Evolutionary conservation across 495 filamentous ascomycete genomes (phyloP).

Genomic region (Neurospora sp.): DNA sequence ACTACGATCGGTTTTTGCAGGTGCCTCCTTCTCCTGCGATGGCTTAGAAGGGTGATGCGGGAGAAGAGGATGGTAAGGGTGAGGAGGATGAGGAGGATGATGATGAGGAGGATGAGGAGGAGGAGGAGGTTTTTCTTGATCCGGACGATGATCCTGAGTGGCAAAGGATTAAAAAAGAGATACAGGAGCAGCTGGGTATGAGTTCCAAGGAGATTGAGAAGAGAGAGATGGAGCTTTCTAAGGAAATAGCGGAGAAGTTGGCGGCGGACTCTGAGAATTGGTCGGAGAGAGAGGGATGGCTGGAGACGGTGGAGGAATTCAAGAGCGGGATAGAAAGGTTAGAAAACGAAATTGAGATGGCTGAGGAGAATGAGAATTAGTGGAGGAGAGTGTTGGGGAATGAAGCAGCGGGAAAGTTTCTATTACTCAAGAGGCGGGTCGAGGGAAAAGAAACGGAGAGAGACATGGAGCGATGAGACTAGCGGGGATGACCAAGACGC

Average conservation of each 20-base stretch:
- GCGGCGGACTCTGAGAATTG: neutral
- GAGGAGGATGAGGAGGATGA: neutral
- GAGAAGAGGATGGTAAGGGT: neutral
- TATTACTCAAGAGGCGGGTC: neutral
- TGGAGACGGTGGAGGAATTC: neutral
- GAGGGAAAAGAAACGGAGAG: neutral
- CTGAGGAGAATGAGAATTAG: neutral
- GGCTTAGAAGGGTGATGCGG: neutral
- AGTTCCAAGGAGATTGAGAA: neutral
- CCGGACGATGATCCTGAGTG: neutral
- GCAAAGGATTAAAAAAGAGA: neutral
- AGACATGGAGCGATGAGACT: neutral
- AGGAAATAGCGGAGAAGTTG: neutral
- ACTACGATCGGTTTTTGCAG: slow-evolving; percentile 46
- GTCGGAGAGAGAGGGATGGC: neutral
- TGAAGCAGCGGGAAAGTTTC: neutral
- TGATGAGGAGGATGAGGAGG: neutral
- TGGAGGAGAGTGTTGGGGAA: neutral
- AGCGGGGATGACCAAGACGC: neutral
- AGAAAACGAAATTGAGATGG: neutral
- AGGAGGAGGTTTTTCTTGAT: neutral
- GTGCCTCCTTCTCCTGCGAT: slow-evolving; percentile 16
- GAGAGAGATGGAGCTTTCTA: neutral
- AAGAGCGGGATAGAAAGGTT: neutral
- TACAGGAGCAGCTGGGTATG: neutral